phyloP scores from a whole-genome alignment of 2,329 filamentous ascomycete species.

The Trichophyton verrucosum region DNA sequence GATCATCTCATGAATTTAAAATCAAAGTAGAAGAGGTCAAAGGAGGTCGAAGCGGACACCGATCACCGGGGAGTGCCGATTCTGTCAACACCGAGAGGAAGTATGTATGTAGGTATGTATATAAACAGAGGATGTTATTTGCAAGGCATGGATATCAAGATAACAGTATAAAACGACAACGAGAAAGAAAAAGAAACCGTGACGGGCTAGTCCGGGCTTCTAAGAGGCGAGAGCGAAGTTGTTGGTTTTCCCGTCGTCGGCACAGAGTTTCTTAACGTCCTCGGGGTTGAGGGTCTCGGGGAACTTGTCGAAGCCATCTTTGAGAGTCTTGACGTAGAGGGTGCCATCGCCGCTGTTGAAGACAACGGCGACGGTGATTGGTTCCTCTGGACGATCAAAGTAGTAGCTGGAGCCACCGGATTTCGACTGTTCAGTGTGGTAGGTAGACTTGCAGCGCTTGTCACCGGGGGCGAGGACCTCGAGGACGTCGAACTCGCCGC shows the following conservation, averaged over 20 bases:
- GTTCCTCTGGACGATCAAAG: conserved; percentile 51
- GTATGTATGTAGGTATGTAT: background rate
- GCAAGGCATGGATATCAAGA: background rate
- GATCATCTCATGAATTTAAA: conserved; percentile 4
- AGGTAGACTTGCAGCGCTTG: conserved; percentile 55
- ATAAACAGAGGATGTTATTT: background rate
- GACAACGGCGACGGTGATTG: conserved; percentile 53
- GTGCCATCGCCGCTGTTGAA: conserved; percentile 42
- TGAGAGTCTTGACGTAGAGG: conserved; percentile 46
- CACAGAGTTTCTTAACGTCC: conserved; percentile 9
- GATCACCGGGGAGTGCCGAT: background rate
- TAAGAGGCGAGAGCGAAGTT: conserved; percentile 11
- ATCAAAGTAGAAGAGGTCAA: background rate
- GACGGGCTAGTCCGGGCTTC: background rate
- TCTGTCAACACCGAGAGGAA: background rate
- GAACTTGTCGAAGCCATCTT: conserved; percentile 20
- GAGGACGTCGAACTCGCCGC: conserved; percentile 65
- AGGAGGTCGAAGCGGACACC: background rate
- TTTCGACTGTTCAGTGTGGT: conserved; percentile 43
- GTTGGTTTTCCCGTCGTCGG: conserved; percentile 7
- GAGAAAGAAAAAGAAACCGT: background rate
- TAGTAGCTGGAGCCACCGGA: conserved; percentile 58
- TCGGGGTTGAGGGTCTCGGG: conserved; percentile 7
- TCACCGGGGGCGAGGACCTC: conserved; percentile 57
- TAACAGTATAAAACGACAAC: background rate